Conservation (phyloP, 1,139 yeast genomes). For the Entelexis sorbosivorans region DNA sequence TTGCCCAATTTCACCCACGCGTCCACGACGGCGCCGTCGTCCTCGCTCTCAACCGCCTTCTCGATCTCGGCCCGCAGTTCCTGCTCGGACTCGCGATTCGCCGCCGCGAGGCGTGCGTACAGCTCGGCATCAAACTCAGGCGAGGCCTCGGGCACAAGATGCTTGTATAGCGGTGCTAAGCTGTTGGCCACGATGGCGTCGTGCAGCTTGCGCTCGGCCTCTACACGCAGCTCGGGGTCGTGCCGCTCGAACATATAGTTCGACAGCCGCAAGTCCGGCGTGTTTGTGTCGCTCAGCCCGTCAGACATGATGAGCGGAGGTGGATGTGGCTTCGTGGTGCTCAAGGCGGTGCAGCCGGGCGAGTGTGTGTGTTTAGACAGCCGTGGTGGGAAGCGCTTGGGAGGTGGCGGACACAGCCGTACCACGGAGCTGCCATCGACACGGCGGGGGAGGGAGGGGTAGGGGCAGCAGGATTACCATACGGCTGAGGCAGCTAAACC, state of each 20-base stretch:
- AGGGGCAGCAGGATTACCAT: too few species aligned
- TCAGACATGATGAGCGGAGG: too few species aligned
- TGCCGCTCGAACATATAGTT: slow-evolving; percentile 61
- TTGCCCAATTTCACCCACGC: slow-evolving; percentile 77
- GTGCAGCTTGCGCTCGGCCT: slow-evolving; percentile 40
- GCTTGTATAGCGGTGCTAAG: slow-evolving; percentile 77
- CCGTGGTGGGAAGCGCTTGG: too few species aligned
- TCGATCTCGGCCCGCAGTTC: slow-evolving; percentile 53
- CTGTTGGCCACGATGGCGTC: slow-evolving; percentile 47
- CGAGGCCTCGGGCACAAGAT: slow-evolving; percentile 33
- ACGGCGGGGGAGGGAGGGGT: too few species aligned
- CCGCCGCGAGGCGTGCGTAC: slow-evolving; percentile 25
- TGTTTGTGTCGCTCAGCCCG: slow-evolving; percentile 20
- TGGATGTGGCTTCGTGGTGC: neutral
- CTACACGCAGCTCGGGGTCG: slow-evolving; percentile 35
- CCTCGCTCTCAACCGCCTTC: slow-evolving; percentile 77
- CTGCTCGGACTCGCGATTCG: slow-evolving; percentile 46
- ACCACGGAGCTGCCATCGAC: too few species aligned
- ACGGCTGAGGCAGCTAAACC: too few species aligned
- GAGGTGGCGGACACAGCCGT: too few species aligned
- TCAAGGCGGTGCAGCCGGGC: too few species aligned
- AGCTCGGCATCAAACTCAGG: slow-evolving; percentile 12
- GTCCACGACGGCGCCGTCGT: slow-evolving; percentile 69
- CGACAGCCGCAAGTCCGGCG: slow-evolving; percentile 73
- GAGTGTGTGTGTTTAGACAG: too few species aligned